Conservation (phyloP, 129 eudicot species). For the Silybum marianum region DNA sequence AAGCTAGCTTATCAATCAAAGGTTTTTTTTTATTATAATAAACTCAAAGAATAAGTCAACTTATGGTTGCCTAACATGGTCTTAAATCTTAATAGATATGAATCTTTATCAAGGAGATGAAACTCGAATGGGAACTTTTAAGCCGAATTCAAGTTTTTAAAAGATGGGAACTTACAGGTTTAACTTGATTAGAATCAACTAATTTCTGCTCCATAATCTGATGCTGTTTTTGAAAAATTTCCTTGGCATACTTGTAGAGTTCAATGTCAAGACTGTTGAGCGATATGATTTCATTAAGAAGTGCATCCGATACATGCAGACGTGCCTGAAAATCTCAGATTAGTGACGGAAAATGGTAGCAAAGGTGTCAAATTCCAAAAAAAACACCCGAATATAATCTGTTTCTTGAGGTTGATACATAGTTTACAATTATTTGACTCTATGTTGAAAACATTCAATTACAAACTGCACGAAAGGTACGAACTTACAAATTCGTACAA, state of each 20-base stretch:
- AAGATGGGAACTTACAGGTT: constrained; percentile 40
- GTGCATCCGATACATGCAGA: constrained; percentile 48
- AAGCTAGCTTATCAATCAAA: too few species aligned
- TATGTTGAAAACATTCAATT: neutral
- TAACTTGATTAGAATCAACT: constrained; percentile 28
- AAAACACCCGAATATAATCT: neutral
- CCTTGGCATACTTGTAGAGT: constrained; percentile 77
- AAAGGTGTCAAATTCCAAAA: neutral
- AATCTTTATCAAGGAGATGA: neutral
- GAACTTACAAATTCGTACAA: too few species aligned
- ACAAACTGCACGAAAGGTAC: too few species aligned
- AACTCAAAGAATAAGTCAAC: neutral
- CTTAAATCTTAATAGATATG: constrained; percentile 8
- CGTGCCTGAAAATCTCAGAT: constrained; percentile 57
- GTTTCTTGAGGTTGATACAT: neutral
- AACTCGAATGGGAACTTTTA: neutral
- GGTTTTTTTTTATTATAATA: neutral
- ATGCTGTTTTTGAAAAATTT: constrained; percentile 60
- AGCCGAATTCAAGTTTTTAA: neutral
- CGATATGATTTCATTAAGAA: constrained; percentile 62
- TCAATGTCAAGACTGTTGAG: constrained; percentile 77
- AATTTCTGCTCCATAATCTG: constrained; percentile 42
- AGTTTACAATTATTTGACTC: neutral
- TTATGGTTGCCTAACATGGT: neutral
- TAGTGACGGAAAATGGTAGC: neutral